Evolutionary conservation across 257 asterid species (phyloP).

Genomic region (Salvia hispanica): DNA sequence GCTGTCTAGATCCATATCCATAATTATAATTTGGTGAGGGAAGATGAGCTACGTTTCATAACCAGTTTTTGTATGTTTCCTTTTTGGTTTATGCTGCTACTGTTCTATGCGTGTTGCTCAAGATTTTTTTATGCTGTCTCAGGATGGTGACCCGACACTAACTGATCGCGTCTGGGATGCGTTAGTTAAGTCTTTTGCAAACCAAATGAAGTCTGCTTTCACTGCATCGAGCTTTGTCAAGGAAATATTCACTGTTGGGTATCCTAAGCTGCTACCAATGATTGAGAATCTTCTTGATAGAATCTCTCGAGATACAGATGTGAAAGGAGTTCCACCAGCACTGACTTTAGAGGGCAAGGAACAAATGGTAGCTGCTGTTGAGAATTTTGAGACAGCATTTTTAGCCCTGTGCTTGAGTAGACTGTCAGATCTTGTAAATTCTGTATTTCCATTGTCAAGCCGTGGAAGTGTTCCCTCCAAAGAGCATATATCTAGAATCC

Average conservation of each 20-base stretch:
- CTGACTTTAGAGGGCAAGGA: conserved; percentile 81
- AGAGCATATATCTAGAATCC: conserved; percentile 71
- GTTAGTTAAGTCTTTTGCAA: conserved; percentile 81
- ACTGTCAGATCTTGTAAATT: conserved; percentile 80
- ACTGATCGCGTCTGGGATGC: conserved; percentile 98
- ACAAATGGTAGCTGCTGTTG: conserved; percentile 75
- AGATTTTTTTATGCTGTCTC: conserved; percentile 34
- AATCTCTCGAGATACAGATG: conserved; percentile 97
- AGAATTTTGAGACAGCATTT: conserved; percentile 79
- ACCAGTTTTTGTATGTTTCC: background rate
- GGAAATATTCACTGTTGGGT: conserved; percentile 86
- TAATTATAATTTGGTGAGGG: conserved; percentile 2
- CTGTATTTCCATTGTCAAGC: conserved; percentile 81
- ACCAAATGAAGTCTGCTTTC: conserved; percentile 93
- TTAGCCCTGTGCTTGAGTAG: conserved; percentile 74
- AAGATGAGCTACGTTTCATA: conserved; percentile 16
- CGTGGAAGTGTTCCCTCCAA: conserved; percentile 90
- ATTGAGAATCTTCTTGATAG: conserved; percentile 87
- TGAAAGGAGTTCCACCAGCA: conserved; percentile 96
- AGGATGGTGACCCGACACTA: conserved; percentile 90
- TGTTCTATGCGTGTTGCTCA: conserved; percentile 23
- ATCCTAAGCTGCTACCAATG: conserved; percentile 85
- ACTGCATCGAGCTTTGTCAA: conserved; percentile 94
- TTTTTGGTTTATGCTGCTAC: background rate
- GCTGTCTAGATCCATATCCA: conserved; percentile 15